These are phyloP conservation scores for Penicillium brevicompactum DNA, from an alignment of 2,329 filamentous ascomycete genomes.

Conservation along the genomic window DNA sequence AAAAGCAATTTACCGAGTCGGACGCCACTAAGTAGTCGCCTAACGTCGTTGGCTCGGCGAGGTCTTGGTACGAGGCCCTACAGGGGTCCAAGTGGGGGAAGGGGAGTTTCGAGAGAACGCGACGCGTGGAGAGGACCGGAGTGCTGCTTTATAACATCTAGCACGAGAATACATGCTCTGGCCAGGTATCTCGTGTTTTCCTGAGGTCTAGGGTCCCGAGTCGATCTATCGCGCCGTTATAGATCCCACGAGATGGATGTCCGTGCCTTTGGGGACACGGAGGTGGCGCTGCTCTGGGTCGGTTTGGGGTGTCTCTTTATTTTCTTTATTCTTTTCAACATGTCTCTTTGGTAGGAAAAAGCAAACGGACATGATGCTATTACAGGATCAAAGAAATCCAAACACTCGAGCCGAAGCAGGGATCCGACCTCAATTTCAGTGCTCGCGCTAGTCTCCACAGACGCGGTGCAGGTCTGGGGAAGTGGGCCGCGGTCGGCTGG, in stretches of 20 bases:
- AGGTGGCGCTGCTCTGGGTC: constrained; percentile 8
- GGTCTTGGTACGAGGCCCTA: background rate
- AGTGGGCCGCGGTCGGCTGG: background rate
- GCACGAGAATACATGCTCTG: background rate
- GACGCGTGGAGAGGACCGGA: background rate
- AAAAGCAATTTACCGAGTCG: background rate
- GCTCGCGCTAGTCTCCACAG: background rate
- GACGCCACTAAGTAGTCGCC: background rate
- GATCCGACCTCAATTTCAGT: background rate
- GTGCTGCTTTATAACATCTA: background rate
- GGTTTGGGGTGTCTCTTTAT: background rate
- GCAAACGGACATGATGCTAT: background rate
- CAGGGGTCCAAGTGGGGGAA: background rate
- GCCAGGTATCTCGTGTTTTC: no score
- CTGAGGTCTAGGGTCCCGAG: no score
- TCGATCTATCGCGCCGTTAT: background rate
- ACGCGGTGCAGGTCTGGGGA: background rate
- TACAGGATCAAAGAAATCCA: background rate
- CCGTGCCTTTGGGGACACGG: constrained; percentile 5
- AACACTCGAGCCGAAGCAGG: no score
- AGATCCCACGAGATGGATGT: background rate
- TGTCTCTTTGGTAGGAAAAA: background rate
- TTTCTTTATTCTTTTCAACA: background rate
- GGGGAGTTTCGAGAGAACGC: background rate
- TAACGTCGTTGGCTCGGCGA: background rate